These are phyloP conservation scores for Laguncularia racemosa DNA, from an alignment of 345 rosid genomes.

Conservation along the genomic window DNA sequence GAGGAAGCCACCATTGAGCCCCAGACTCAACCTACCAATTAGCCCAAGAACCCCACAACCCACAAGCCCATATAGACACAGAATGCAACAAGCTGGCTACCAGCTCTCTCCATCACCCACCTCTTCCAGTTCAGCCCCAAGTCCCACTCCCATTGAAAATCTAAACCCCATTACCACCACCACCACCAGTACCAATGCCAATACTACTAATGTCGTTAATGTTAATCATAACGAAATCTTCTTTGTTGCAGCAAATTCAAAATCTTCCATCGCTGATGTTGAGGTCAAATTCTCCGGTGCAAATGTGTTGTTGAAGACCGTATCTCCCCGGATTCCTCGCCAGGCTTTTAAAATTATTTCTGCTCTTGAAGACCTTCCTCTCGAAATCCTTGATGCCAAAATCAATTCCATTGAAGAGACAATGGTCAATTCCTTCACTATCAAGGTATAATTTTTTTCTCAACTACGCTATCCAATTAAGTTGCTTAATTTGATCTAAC, in stretches of 20 bases:
- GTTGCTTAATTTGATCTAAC: not conserved
- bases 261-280: slow-evolving; percentile 78
- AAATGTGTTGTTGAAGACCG: slow-evolving; percentile 67
- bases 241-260: slow-evolving; percentile 58
- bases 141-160: slow-evolving; percentile 3
- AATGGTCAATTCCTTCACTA: slow-evolving; percentile 77
- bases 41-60: slow-evolving; percentile 26
- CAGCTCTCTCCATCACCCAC: slow-evolving; percentile 51
- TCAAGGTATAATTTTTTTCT: slow-evolving; percentile 52
- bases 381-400: slow-evolving; percentile 69
- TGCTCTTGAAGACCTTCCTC: slow-evolving; percentile 67
- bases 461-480: not conserved
- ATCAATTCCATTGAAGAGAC: slow-evolving; percentile 63
- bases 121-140: slow-evolving; percentile 49
- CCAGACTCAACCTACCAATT: slow-evolving; percentile 10
- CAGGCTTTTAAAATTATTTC: slow-evolving; percentile 73
- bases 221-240: too few relatives aligned
- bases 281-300: slow-evolving; percentile 92
- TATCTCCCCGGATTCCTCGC: slow-evolving; percentile 76
- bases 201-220: too few relatives aligned
- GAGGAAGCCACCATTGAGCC: slow-evolving; percentile 42
- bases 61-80: slow-evolving; percentile 16
- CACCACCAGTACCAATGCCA: too few relatives aligned
- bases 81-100: slow-evolving; percentile 24
- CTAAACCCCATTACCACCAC: too few relatives aligned